Base-by-base conservation (phyloP, 1,284 basidiomycete genomes). In the Peniophora sp. region DNA sequence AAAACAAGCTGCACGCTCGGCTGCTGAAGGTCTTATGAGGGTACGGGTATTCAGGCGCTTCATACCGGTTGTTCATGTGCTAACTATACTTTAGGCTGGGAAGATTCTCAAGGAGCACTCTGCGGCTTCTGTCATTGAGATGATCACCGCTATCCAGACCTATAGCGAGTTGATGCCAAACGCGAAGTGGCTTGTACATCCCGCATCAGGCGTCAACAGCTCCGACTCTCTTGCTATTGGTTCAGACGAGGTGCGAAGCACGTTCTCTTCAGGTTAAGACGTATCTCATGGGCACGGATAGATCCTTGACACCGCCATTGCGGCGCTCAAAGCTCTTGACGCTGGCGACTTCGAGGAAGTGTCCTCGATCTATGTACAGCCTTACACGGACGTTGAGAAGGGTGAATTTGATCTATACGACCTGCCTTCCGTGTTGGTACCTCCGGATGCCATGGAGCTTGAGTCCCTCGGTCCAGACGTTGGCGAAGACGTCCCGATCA, bases 1-100 rank as follows among this genome's bases (percentile, higher is more conserved):
- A 0, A 89, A 93, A 64, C 79, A 84, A 46, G 92, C 91, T 0
- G 88, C 89, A 1, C 68, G 92, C 19, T 93, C 90, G 65, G 92
- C 93, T 17, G 87, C 83, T 6, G 92, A 97, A 64, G 92, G 90
- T 9, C 71, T 97, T 3, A 81, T 94, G 65, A 83, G 92, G 54
- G 90, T 88, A 57, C 56, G 79, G 27, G 6, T 32, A 32, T 32
- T 12, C 27, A 32, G 27, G 12, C 67, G 36, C 6, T n/a, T 20
- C 45, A 10, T 52, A 12, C 25, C 38, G 24, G 24, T 10, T 39
- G 46, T 39, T 8, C n/a, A 20, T 44, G 32, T 47, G 25, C 47
- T 50, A 50, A 1, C 45, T 36, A 14, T 11, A 25, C 24, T 52
- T 22, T 54, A 88, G 85, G 80, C 78, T 35, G 85, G 85, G 14